Evolutionary conservation across 1,139 yeast species (phyloP).

Genomic region (Kodamaea ohmeri): DNA sequence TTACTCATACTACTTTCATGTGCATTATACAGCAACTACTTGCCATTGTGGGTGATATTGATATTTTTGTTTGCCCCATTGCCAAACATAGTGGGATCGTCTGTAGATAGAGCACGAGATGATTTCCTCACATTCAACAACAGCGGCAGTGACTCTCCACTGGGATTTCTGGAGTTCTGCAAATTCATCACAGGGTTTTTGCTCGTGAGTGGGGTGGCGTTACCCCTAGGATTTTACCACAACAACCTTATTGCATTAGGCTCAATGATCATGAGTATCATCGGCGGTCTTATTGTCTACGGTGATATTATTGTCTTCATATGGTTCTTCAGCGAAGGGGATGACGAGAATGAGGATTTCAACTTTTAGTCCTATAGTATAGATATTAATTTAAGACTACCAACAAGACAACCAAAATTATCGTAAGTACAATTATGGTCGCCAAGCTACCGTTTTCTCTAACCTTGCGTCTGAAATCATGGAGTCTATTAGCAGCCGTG

Average conservation of each 20-base stretch:
- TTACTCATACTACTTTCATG: constrained; percentile 69
- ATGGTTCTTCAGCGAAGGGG: constrained; percentile 62
- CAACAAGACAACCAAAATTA: constrained; percentile 56
- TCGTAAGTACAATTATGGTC: constrained; percentile 61
- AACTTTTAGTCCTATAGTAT: constrained; percentile 38
- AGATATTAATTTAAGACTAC: constrained; percentile 53
- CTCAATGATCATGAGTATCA: constrained; percentile 61
- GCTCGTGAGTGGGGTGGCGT: constrained; percentile 64
- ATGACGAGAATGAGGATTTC: constrained; percentile 54
- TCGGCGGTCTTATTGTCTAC: constrained; percentile 73
- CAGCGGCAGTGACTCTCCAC: constrained; percentile 40
- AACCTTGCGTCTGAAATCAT: constrained; percentile 52
- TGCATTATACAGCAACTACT: constrained; percentile 69
- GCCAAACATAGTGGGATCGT: constrained; percentile 53
- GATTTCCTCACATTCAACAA: constrained; percentile 66
- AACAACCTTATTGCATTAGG: constrained; percentile 53
- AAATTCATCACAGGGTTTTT: constrained; percentile 63
- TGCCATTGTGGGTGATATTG: constrained; percentile 64
- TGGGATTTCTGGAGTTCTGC: constrained; percentile 56
- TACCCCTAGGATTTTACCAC: constrained; percentile 66
- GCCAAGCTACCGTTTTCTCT: constrained; percentile 71
- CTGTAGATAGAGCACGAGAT: constrained; percentile 44
- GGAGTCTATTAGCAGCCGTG: constrained; percentile 55
- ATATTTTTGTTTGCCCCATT: constrained; percentile 70
- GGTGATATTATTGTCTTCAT: constrained; percentile 65